phyloP scores from a whole-genome alignment of 352 stramenopile species.

The Phytophthora pini region DNA sequence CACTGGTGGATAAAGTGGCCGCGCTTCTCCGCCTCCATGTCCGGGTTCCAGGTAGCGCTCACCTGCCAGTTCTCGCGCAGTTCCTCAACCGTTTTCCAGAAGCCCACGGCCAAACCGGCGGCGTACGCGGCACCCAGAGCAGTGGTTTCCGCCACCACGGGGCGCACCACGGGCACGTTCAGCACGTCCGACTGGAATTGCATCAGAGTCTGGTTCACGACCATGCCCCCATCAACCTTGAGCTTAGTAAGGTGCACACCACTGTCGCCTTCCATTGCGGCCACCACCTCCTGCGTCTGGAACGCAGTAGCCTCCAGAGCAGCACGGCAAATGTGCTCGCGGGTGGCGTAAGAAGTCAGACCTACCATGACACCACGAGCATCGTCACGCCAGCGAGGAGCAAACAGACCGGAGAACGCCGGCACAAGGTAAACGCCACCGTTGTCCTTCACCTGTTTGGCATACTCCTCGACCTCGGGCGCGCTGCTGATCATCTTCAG shows the following conservation, averaged over 20 bases:
- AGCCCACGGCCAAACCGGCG: constrained; percentile 96
- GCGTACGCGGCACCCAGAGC: constrained; percentile 97
- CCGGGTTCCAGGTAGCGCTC: constrained; percentile 72
- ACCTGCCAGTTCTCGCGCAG: constrained; percentile 86
- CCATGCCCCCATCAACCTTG: constrained; percentile 98
- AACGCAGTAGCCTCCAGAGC: constrained; percentile 97
- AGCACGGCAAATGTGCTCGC: constrained; percentile 96
- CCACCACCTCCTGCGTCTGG: constrained; percentile 95
- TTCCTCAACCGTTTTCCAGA: constrained; percentile 93
- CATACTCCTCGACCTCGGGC: constrained; percentile 90
- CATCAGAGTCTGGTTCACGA: constrained; percentile 97
- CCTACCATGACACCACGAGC: constrained; percentile 97
- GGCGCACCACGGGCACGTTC: constrained; percentile 93
- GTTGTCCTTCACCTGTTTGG: constrained; percentile 91
- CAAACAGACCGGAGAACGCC: constrained; percentile 97
- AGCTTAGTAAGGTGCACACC: constrained; percentile 91
- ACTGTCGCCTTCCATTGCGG: constrained; percentile 94
- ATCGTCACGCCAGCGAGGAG: constrained; percentile 96
- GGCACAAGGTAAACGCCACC: constrained; percentile 98
- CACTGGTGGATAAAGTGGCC: constrained; percentile 73
- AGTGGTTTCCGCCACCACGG: constrained; percentile 97
- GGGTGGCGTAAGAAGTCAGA: constrained; percentile 95
- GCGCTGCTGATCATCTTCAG: constrained; percentile 94
- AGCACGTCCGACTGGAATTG: constrained; percentile 99
- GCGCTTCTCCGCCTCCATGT: constrained; percentile 70